These are phyloP conservation scores for Podospora pseudoanserina DNA, from an alignment of 495 filamentous ascomycete genomes.

Conservation along the genomic window DNA sequence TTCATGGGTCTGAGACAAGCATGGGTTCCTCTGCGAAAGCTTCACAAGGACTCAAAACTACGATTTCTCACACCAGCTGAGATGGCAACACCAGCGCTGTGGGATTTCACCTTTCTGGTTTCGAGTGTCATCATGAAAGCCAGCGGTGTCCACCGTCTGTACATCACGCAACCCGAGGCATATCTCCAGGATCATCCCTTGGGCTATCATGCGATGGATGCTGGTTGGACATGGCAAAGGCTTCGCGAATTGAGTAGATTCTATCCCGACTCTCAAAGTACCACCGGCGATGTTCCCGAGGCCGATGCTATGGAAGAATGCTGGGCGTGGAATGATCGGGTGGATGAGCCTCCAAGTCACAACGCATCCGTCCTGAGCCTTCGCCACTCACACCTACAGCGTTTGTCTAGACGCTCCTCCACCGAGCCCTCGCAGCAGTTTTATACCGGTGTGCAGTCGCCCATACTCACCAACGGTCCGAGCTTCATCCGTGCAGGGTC, in stretches of 20 bases:
- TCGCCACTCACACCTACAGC: slow-evolving; percentile 35
- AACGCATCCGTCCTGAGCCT: slow-evolving; percentile 35
- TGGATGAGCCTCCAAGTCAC: slow-evolving; percentile 47
- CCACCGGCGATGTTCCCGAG: slow-evolving; percentile 47
- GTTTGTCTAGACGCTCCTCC: slow-evolving; percentile 34
- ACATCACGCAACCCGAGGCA: slow-evolving; percentile 61
- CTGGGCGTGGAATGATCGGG: slow-evolving; percentile 48
- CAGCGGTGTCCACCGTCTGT: slow-evolving; percentile 55
- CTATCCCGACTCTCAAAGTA: slow-evolving; percentile 43
- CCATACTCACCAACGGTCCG: slow-evolving; percentile 30
- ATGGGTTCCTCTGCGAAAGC: slow-evolving; percentile 67
- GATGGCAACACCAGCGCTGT: slow-evolving; percentile 62
- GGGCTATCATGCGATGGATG: slow-evolving; percentile 39
- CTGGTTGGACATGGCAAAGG: slow-evolving; percentile 59
- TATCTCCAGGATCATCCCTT: slow-evolving; percentile 60
- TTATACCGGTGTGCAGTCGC: slow-evolving; percentile 32
- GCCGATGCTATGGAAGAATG: slow-evolving; percentile 56
- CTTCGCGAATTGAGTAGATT: slow-evolving; percentile 56
- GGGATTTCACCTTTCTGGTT: slow-evolving; percentile 62
- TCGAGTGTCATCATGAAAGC: slow-evolving; percentile 63
- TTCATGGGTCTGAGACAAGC: slow-evolving; percentile 51
- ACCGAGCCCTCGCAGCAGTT: slow-evolving; percentile 36
- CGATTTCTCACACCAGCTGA: slow-evolving; percentile 62
- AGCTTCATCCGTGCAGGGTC: slow-evolving; percentile 33
- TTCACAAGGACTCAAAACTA: slow-evolving; percentile 62